Evolutionary conservation across 495 filamentous ascomycete genomes (phyloP).

Genomic region (Lichina pygmaea): DNA sequence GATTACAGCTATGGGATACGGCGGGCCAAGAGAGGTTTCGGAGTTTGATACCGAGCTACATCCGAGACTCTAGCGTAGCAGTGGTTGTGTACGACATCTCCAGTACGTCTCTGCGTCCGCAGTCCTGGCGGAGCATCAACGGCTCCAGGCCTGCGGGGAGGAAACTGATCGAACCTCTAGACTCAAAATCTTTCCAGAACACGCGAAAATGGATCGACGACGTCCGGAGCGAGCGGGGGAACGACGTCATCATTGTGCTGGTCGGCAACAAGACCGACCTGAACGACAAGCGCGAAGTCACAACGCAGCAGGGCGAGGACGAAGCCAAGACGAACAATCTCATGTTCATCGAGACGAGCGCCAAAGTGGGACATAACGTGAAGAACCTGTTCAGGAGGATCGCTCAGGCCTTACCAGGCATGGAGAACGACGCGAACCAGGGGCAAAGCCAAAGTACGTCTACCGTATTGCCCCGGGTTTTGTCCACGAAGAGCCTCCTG

Average conservation of each 20-base stretch:
- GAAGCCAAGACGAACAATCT: conserved; percentile 93
- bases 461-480: neutral
- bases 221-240: conserved; percentile 82
- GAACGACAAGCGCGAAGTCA: conserved; percentile 91
- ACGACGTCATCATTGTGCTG: conserved; percentile 94
- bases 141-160: neutral
- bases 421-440: conserved; percentile 41
- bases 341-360: conserved; percentile 97
- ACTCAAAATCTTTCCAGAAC: conserved; percentile 86
- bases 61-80: conserved; percentile 85
- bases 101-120: conserved; percentile 17
- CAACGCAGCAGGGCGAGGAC: conserved; percentile 79
- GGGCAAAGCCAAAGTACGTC: conserved; percentile 16
- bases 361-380: conserved; percentile 93
- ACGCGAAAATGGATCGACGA: conserved; percentile 99
- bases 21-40: conserved; percentile 94
- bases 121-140: neutral
- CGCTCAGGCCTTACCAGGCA: conserved; percentile 88
- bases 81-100: conserved; percentile 98
- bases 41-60: conserved; percentile 90
- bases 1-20: conserved; percentile 94
- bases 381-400: conserved; percentile 92
- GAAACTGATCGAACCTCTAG: conserved; percentile 10
- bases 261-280: conserved; percentile 98
- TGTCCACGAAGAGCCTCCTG: neutral